phyloP scores from a whole-genome alignment of 106 monocot genomes.

The Phalaenopsis aphrodite region DNA sequence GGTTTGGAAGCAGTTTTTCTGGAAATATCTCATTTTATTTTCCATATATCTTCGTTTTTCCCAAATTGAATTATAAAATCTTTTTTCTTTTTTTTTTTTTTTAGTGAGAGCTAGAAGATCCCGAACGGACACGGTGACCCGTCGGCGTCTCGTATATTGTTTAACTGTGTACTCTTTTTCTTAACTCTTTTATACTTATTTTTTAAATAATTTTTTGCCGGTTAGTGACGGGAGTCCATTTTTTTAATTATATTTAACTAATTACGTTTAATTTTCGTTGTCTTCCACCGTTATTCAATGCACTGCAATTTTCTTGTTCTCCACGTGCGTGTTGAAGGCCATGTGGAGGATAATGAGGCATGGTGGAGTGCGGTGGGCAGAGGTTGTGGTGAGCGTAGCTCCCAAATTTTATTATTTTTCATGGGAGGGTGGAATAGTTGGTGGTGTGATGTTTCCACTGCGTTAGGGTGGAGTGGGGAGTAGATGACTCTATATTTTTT shows the following conservation, averaged over 20 bases:
- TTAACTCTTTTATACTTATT: not conserved
- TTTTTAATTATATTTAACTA: not conserved
- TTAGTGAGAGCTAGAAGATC: not conserved
- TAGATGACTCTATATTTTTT: too few species aligned
- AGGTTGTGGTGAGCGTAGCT: not conserved
- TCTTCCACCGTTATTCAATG: not conserved
- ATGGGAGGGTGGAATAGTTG: not conserved
- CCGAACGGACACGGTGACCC: conserved; percentile 5
- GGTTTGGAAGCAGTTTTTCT: not conserved
- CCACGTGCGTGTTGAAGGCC: not conserved
- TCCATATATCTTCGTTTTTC: not conserved
- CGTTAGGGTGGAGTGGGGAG: too few species aligned
- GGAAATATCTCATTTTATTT: not conserved
- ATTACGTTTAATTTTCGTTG: not conserved
- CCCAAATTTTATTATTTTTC: not conserved
- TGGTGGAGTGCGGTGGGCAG: not conserved
- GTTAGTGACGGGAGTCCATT: not conserved
- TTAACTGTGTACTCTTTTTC: not conserved
- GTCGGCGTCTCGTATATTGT: not conserved
- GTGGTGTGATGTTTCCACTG: too few species aligned
- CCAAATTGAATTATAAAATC: not conserved
- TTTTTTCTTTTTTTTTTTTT: not conserved
- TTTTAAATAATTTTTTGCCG: not conserved
- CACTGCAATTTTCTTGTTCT: not conserved
- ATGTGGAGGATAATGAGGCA: not conserved